Conservation (phyloP, 352 stramenopile species). For the Blastocystis sp. region DNA sequence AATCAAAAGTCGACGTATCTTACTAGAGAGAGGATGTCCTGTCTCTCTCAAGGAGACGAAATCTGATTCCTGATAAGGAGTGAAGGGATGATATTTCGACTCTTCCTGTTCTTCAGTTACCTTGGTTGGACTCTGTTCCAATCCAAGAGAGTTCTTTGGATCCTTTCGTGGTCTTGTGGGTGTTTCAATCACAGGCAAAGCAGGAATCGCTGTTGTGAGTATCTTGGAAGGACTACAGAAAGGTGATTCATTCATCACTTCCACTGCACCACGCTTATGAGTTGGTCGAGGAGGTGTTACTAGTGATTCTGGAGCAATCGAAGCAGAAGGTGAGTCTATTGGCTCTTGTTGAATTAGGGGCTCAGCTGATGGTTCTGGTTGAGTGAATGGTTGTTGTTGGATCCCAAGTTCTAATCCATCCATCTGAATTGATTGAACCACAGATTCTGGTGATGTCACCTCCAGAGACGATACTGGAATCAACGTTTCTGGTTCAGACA, state of each 20-base stretch:
- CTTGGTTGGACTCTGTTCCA: constrained; percentile 14
- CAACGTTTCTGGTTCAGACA: neutral
- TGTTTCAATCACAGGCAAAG: neutral
- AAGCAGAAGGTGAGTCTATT: too few relatives aligned
- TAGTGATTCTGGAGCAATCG: neutral
- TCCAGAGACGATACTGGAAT: neutral
- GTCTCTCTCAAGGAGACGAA: neutral
- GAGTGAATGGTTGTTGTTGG: neutral
- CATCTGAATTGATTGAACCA: neutral
- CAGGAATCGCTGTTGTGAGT: neutral
- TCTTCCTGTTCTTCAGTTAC: neutral
- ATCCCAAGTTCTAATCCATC: neutral
- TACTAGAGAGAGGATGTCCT: neutral
- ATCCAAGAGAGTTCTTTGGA: neutral
- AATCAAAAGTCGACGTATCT: neutral
- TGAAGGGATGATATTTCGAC: neutral
- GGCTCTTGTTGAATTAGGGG: neutral
- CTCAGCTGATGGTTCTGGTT: neutral
- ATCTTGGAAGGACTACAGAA: neutral
- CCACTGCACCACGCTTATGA: neutral
- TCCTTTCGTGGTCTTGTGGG: neutral
- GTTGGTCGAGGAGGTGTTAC: neutral
- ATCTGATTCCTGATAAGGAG: neutral
- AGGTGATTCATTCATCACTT: neutral
- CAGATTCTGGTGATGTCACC: neutral